A percentile compares a stretch with the other conserved stretches of the same genome.
Conservation (phyloP, 352 stramenopile genomes). For the Globisporangium megalacanthum region DNA sequence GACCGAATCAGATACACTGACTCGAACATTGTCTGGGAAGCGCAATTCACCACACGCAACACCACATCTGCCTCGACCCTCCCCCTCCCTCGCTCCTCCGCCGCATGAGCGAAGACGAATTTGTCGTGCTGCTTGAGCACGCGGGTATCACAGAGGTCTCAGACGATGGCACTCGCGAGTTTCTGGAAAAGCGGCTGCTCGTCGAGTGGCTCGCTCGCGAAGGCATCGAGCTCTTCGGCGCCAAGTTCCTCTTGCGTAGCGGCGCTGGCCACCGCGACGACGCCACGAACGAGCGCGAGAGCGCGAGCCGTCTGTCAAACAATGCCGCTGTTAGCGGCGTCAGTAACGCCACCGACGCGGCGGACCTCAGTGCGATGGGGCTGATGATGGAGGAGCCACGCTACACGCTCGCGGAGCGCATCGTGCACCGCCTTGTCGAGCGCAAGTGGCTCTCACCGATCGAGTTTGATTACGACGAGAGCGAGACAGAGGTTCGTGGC, state of each 20-base stretch:
- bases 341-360: slow-evolving; percentile 12
- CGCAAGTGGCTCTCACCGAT: slow-evolving; percentile 56
- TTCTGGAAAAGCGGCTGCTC: slow-evolving; percentile 56
- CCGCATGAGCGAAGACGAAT: slow-evolving; percentile 78
- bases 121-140: slow-evolving; percentile 79
- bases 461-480: slow-evolving; percentile 37
- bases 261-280: slow-evolving; percentile 12
- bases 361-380: slow-evolving; percentile 7
- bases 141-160: slow-evolving; percentile 67
- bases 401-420: slow-evolving; percentile 31
- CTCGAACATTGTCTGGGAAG: no score
- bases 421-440: slow-evolving; percentile 51
- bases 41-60: not conserved
- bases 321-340: slow-evolving; percentile 5
- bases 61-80: not conserved
- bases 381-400: slow-evolving; percentile 24
- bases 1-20: no score
- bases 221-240: slow-evolving; percentile 56
- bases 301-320: slow-evolving; percentile 12
- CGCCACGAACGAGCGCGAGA: slow-evolving; percentile 20
- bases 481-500: slow-evolving; percentile 33
- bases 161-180: slow-evolving; percentile 66
- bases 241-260: slow-evolving; percentile 14
- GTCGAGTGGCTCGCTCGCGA: slow-evolving; percentile 69
- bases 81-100: no score